These are phyloP conservation scores for Gracilaria caudata DNA, from an alignment of 23 red algal genomes.

Conservation along the genomic window DNA sequence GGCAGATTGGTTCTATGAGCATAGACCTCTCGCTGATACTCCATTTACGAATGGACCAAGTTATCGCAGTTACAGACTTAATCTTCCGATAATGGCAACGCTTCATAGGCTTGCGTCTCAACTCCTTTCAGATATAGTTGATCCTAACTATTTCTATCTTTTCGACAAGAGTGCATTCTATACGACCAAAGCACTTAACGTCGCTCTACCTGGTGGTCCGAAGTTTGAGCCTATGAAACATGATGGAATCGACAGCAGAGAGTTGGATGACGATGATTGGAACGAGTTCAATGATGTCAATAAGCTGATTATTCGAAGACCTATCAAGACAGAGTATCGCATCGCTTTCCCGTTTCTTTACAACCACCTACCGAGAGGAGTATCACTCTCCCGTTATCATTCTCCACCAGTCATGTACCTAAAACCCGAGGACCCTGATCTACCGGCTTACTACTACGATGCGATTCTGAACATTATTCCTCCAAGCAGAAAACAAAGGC, in stretches of 20 bases:
- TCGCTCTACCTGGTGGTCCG: slow-evolving; percentile 91
- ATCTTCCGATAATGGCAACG: slow-evolving; percentile 86
- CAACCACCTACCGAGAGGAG: slow-evolving; percentile 80
- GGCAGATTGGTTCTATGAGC: slow-evolving; percentile 91
- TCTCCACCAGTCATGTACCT: slow-evolving; percentile 78
- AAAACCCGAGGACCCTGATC: slow-evolving; percentile 80
- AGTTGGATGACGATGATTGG: slow-evolving; percentile 93
- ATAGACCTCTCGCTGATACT: slow-evolving; percentile 69
- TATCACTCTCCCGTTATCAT: slow-evolving; percentile 72
- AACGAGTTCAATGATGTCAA: slow-evolving; percentile 98
- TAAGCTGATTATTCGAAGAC: slow-evolving; percentile 88
- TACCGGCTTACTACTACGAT: slow-evolving; percentile 90
- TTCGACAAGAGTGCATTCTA: slow-evolving; percentile 92
- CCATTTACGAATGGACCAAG: slow-evolving; percentile 77
- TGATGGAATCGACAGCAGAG: slow-evolving; percentile 55
- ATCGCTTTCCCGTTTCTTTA: slow-evolving; percentile 94
- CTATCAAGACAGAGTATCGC: slow-evolving; percentile 89
- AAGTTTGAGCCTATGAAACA: slow-evolving; percentile 91
- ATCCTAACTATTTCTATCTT: slow-evolving; percentile 87
- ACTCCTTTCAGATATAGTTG: slow-evolving; percentile 80
- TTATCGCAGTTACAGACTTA: slow-evolving; percentile 73
- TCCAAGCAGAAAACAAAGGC: slow-evolving; percentile 30
- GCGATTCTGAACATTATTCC: slow-evolving; percentile 81
- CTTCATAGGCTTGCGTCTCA: slow-evolving; percentile 83
- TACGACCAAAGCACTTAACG: slow-evolving; percentile 90